Conservation (phyloP, 2,329 filamentous ascomycete genomes). For the Phyllosticta citrichinensis region DNA sequence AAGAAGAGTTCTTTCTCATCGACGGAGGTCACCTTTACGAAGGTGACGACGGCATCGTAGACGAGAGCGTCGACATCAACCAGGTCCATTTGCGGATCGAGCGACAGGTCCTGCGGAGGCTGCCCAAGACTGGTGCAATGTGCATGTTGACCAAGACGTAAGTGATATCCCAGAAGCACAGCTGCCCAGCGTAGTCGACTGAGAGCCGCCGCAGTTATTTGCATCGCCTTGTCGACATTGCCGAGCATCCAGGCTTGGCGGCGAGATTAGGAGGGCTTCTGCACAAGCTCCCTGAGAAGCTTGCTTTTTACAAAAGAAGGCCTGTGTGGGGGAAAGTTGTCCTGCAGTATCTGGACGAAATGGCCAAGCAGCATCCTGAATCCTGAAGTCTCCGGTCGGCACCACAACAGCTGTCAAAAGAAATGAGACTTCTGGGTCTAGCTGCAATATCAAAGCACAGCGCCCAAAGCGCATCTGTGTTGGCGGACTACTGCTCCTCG, state of each 20-base stretch:
- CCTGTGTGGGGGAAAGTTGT: slow-evolving; percentile 7
- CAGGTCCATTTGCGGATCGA: slow-evolving; percentile 7
- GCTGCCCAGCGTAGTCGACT: not conserved
- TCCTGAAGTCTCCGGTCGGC: not conserved
- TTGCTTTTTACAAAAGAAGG: slow-evolving; percentile 7
- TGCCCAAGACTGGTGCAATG: slow-evolving; percentile 1
- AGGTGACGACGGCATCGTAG: not conserved
- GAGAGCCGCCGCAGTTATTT: not conserved
- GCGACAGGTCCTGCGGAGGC: slow-evolving; percentile 1
- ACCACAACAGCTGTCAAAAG: no score
- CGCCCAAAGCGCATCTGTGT: no score
- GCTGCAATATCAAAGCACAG: no score
- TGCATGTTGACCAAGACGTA: slow-evolving; percentile 10
- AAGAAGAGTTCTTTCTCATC: slow-evolving; percentile 4
- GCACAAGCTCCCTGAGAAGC: slow-evolving; percentile 6
- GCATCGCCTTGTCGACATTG: slow-evolving; percentile 6
- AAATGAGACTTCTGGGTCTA: no score
- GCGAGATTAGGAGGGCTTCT: slow-evolving; percentile 3
- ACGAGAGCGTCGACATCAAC: slow-evolving; percentile 1
- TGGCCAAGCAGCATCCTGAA: no score
- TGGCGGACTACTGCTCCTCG: no score
- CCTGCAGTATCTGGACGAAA: slow-evolving; percentile 2
- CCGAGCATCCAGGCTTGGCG: slow-evolving; percentile 2
- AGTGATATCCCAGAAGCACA: not conserved
- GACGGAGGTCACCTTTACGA: slow-evolving; percentile 5